Evolutionary conservation across 2,329 filamentous ascomycete genomes (phyloP).

Genomic region (Chrysosporium keratinophilum): DNA sequence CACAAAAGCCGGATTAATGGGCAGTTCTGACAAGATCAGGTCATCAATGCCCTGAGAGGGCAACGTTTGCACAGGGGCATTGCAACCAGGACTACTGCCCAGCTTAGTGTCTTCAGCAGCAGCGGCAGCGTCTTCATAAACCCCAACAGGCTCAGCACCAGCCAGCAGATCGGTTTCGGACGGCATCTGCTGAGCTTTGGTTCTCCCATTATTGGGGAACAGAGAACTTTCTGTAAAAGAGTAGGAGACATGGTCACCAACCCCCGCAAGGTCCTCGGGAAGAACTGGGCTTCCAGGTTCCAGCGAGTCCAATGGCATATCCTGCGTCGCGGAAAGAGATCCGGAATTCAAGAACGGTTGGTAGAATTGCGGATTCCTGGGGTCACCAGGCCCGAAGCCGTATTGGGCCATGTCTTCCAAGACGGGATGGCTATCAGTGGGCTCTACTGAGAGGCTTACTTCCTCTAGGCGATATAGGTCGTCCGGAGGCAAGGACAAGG

Average conservation of each 20-base stretch:
- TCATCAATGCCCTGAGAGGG: background rate
- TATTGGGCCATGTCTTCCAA: conserved; percentile 1
- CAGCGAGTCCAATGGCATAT: background rate
- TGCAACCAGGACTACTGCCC: background rate
- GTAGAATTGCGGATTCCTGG: background rate
- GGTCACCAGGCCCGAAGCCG: background rate
- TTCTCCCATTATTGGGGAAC: background rate
- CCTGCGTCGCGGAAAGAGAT: background rate
- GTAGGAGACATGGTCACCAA: conserved; percentile 19
- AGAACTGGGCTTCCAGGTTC: conserved; percentile 2
- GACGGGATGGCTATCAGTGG: background rate
- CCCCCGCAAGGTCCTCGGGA: conserved; percentile 21
- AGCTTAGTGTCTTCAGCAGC: background rate
- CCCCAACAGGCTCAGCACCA: conserved; percentile 9
- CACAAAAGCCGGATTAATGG: conserved; percentile 11
- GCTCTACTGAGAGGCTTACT: background rate
- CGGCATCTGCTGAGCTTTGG: background rate
- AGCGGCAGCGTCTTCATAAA: conserved; percentile 16
- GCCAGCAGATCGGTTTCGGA: background rate
- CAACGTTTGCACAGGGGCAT: background rate
- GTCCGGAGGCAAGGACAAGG: background rate
- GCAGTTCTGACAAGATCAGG: conserved; percentile 8
- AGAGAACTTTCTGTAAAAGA: background rate
- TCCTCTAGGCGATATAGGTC: conserved; percentile 5
- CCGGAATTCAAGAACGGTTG: background rate